Base-by-base conservation (phyloP, 1,139 yeast species). In the Yamadazyma blattariae region DNA sequence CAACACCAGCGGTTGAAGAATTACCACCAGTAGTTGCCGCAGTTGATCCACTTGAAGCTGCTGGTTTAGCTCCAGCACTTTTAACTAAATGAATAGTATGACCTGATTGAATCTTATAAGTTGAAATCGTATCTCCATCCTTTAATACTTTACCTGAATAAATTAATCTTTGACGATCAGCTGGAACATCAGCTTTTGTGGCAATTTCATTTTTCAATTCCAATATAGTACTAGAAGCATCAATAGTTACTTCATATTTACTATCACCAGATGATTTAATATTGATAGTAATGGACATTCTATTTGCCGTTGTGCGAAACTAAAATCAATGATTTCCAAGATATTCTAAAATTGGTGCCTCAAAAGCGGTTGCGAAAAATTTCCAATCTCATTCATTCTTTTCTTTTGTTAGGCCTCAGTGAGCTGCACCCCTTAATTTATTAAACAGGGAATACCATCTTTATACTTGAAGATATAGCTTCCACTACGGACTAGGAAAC, bases 91-190 rank as follows among this genome's bases (percentile, higher is more conserved):
- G 98, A 39, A 92, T 70, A 1, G 96, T 82, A 58, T 87, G 95
- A 17, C 95, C 97, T 34, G 75, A 67, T 57, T 86, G 86, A 51
- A 92, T 77, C 58, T 88, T 88, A 67, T 90, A 90, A 6, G 79
- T 68, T 20, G 71, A 80, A 9, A 92, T 62, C 9, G 86, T 75
- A 49, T 89, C 95, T 23, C 67, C 68, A 52, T 92, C 96, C 56
- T 90, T 90, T 54, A 92, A 74, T 29, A 92, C 96, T 51, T 92
- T 83, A 26, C 98, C 98, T 3, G 96, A 86, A 63, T 85, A 92
- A 52, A 92, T 90, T 56, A 92, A 73, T 39, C 97, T 73, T 61
- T 90, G 97, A 44, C 84, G 76, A 16, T 74, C 83, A 2, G 79
- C 80, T 5, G 95, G 82, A 32, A 89, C 71, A 19, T 77, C 80